Conservation (phyloP, 2,329 filamentous ascomycete genomes). For the Aspergillus fischeri region DNA sequence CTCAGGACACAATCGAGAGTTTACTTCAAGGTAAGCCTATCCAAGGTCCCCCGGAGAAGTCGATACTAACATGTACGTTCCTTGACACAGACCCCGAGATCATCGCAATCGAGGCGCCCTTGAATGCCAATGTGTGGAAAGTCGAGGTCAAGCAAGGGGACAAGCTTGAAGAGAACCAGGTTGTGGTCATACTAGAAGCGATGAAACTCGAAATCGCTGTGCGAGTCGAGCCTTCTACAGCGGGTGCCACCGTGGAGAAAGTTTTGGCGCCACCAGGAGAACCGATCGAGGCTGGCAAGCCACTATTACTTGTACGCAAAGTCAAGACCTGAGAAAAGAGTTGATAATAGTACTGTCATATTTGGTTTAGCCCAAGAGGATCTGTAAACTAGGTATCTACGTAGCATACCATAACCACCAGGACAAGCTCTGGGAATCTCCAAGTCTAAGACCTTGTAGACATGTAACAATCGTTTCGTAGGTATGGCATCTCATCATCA, state of each 20-base stretch:
- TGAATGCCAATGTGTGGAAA: slow-evolving; percentile 55
- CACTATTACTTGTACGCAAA: slow-evolving; percentile 27
- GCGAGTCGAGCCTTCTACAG: slow-evolving; percentile 25
- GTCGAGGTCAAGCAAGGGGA: slow-evolving; percentile 44
- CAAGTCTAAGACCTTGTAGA: background rate
- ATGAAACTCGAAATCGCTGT: slow-evolving; percentile 57
- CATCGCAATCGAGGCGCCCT: slow-evolving; percentile 38
- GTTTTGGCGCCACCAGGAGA: slow-evolving; percentile 38
- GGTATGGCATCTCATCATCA: background rate
- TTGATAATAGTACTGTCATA: background rate
- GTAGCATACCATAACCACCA: background rate
- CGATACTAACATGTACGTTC: background rate
- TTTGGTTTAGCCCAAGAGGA: background rate
- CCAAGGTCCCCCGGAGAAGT: background rate
- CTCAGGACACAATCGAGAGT: slow-evolving; percentile 47
- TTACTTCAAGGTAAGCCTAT: slow-evolving; percentile 42
- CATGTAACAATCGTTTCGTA: too few species aligned
- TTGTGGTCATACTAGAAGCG: slow-evolving; percentile 49
- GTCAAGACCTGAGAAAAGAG: background rate
- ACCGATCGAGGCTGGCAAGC: slow-evolving; percentile 34
- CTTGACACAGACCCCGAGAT: slow-evolving; percentile 31
- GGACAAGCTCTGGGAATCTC: background rate
- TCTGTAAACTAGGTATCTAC: background rate
- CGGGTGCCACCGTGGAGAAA: slow-evolving; percentile 34
- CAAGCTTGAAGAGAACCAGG: slow-evolving; percentile 39